Evolutionary conservation across 805 yeast species (phyloP), one percentile per base, ranked within the genome.

Genomic region (Candida easanensis): DNA sequence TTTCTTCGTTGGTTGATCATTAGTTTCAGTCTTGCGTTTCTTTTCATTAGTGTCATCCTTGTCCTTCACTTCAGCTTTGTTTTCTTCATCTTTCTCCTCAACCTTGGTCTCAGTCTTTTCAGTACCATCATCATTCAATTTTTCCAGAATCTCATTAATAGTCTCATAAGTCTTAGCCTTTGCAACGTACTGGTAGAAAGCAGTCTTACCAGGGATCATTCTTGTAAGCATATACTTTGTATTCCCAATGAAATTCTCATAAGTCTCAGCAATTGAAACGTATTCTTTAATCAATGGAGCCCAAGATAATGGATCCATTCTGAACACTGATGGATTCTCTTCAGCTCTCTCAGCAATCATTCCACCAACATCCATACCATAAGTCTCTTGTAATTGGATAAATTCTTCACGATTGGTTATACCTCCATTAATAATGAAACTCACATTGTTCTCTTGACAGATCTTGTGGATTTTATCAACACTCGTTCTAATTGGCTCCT

Each of bases 271-370:
- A 13, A 78, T 59, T 5, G 66, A 58, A 23, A 80, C 56, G 49
- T 78, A 87, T 48, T 87, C 84, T 36, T 68, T 70, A 10, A 79
- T 71, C 10, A 77, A 65, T 20, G 68, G 58, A 20, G 64, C 69
- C 86, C 91, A 86, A 0, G 76, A 67, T 36, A 72, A 59, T 4
- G 71, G 70, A 1, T 26, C 40, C 23, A 28, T 11, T 23, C 62
- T 61, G 61, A 93, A 93, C 30, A 87, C 82, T 1, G 95, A 73
- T 7, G 96, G 93, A 58, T 93, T 90, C 6, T 74, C 58, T 64
- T 93, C 98, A 0, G 97, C 98, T 23, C 80, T 79, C 25, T 88
- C 84, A 1, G 97, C 99, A 56, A 90, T 80, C 99, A 93, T 91
- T 6, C 88, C 90, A 4, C 98, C 96, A n/a, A 84, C 65, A 39